Conservation (phyloP, 495 filamentous ascomycete genomes). For the Terfezia boudieri region DNA sequence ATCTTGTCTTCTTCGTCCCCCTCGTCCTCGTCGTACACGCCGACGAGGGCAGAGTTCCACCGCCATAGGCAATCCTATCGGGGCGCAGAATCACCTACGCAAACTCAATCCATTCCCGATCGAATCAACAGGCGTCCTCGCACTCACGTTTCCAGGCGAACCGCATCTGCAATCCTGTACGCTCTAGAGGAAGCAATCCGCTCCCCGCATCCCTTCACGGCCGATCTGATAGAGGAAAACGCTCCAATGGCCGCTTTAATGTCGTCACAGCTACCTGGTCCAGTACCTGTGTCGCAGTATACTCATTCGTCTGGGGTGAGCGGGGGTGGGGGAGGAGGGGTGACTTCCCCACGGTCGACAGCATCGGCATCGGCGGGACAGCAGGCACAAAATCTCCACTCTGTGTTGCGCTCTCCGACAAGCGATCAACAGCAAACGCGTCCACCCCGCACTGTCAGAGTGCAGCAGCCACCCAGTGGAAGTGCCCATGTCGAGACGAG, state of each 20-base stretch:
- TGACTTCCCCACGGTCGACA: background rate
- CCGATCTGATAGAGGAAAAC: slow-evolving; percentile 73
- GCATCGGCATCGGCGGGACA: background rate
- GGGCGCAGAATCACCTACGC: slow-evolving; percentile 10
- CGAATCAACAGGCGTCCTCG: slow-evolving; percentile 1
- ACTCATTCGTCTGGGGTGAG: slow-evolving; percentile 23
- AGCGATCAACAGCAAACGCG: background rate
- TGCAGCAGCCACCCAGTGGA: background rate
- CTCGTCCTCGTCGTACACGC: slow-evolving; percentile 20
- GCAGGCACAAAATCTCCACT: background rate
- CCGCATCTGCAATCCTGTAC: slow-evolving; percentile 64
- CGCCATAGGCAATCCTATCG: slow-evolving; percentile 3
- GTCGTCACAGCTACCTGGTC: slow-evolving; percentile 31
- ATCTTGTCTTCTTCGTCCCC: slow-evolving; percentile 15
- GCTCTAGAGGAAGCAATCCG: slow-evolving; percentile 79
- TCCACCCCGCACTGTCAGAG: background rate
- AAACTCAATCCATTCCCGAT: slow-evolving; percentile 8
- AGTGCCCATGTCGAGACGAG: no score
- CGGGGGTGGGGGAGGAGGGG: slow-evolving; percentile 8
- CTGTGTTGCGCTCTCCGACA: background rate
- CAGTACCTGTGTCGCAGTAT: slow-evolving; percentile 25
- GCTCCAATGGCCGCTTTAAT: slow-evolving; percentile 74
- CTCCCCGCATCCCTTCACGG: slow-evolving; percentile 59
- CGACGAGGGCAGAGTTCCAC: slow-evolving; percentile 20
- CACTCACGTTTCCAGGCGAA: slow-evolving; percentile 35